Conservation (phyloP, 805 yeast species). For the Zygosaccharomyces kombuchaensis region DNA sequence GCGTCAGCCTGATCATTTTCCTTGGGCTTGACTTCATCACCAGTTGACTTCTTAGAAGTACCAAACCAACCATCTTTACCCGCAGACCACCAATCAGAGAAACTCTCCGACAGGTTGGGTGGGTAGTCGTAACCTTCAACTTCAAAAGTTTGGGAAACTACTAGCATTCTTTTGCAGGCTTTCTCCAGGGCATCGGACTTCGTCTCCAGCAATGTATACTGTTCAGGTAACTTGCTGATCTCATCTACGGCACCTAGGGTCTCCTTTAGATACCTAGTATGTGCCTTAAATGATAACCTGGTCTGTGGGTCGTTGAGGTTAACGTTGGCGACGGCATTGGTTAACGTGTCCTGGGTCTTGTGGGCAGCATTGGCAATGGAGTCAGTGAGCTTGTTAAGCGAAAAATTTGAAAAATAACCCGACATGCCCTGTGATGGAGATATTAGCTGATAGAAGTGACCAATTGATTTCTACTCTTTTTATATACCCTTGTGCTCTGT, state of each 20-base stretch:
- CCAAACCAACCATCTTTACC: constrained; percentile 25
- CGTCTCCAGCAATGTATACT: constrained; percentile 62
- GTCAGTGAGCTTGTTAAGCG: constrained; percentile 30
- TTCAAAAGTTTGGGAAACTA: constrained; percentile 59
- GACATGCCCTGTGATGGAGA: constrained; percentile 6
- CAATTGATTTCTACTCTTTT: constrained; percentile 2
- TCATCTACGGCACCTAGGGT: constrained; percentile 62
- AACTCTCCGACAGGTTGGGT: constrained; percentile 67
- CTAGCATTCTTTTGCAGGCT: constrained; percentile 50
- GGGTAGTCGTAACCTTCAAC: constrained; percentile 80
- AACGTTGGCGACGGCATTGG: constrained; percentile 26
- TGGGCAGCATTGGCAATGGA: constrained; percentile 32
- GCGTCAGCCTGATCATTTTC: constrained; percentile 8
- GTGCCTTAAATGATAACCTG: constrained; percentile 27
- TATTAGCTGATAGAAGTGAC: not conserved
- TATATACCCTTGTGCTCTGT: not conserved
- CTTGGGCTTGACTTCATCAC: constrained; percentile 5
- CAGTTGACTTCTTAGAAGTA: constrained; percentile 11
- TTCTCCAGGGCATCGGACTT: constrained; percentile 61
- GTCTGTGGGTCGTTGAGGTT: constrained; percentile 31
- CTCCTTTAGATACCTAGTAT: constrained; percentile 44
- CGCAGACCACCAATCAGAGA: constrained; percentile 48
- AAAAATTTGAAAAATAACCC: constrained; percentile 23
- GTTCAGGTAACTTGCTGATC: constrained; percentile 69
- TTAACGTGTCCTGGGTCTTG: constrained; percentile 29